Percentiles rank a stretch among this genome's conserved stretches.
phyloP scores from a whole-genome alignment of 1,284 basidiomycete genomes.

The Leccinum subrobustum region DNA sequence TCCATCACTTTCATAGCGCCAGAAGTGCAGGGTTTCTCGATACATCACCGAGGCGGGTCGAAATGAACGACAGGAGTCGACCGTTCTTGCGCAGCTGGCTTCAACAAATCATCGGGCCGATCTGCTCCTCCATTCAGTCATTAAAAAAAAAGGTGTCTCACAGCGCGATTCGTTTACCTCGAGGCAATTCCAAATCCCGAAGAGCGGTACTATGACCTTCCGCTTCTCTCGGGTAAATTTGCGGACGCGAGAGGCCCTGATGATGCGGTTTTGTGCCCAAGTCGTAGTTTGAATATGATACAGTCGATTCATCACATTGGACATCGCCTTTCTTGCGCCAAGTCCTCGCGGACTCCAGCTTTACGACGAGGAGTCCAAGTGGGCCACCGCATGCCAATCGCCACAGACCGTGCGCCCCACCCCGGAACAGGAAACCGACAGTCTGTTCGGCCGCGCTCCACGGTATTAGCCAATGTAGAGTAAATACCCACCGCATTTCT shows the following conservation, averaged over 20 bases:
- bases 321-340: conserved; percentile 1
- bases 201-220: not conserved
- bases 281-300: not conserved
- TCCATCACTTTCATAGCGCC: not conserved
- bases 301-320: conserved; percentile 2
- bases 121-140: not conserved
- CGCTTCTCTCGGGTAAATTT: not conserved
- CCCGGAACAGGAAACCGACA: not conserved
- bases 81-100: not conserved
- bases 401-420: not conserved
- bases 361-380: not conserved
- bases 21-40: not conserved
- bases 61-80: not conserved
- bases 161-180: not conserved
- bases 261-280: not conserved
- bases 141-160: not conserved
- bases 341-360: conserved; percentile 1
- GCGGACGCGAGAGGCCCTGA: not conserved
- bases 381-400: not conserved
- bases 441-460: conserved; percentile 1
- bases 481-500: not conserved
- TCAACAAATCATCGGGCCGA: not conserved
- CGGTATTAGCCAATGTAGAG: not conserved
- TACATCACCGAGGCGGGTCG: not conserved
- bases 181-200: not conserved